These are phyloP conservation scores for Hsuehochloa calcarea DNA, from an alignment of 176 grass and related monocot genomes.

Conservation along the genomic window DNA sequence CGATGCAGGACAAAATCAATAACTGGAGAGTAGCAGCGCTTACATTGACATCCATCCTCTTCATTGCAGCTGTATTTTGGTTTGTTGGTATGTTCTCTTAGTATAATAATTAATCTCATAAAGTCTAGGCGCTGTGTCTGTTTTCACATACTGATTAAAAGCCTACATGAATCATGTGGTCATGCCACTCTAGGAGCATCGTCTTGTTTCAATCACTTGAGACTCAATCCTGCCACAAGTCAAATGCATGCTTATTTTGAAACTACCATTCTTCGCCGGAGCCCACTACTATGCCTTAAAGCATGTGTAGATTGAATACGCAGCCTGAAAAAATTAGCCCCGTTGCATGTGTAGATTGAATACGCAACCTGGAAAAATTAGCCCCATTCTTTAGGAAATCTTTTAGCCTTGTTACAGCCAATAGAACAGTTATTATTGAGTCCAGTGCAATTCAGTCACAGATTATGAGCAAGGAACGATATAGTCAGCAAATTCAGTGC, in stretches of 20 bases:
- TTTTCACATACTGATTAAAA: constrained; percentile 3
- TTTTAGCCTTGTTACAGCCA: not conserved
- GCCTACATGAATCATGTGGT: not conserved
- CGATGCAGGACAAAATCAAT: constrained; percentile 77
- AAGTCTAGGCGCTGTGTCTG: not conserved
- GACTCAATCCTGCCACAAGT: not conserved
- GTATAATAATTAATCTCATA: not conserved
- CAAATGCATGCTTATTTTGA: not conserved
- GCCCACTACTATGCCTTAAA: not conserved
- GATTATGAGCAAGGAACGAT: not conserved
- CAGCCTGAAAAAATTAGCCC: not conserved
- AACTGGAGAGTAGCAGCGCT: constrained; percentile 90
- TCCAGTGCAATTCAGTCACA: not conserved
- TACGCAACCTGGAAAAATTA: not conserved
- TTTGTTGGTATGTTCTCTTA: constrained; percentile 61
- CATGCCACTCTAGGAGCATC: not conserved
- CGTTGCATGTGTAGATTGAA: not conserved
- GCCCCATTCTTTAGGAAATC: not conserved
- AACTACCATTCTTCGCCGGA: not conserved
- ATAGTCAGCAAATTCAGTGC: not conserved
- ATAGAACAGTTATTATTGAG: not conserved
- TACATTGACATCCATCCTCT: constrained; percentile 75
- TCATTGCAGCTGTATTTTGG: constrained; percentile 76
- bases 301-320: not conserved
- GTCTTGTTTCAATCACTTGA: not conserved